Percentiles rank a stretch among this genome's conserved stretches.
These are phyloP conservation scores for Candida orba DNA, from an alignment of 805 yeast species.

Conservation along the genomic window DNA sequence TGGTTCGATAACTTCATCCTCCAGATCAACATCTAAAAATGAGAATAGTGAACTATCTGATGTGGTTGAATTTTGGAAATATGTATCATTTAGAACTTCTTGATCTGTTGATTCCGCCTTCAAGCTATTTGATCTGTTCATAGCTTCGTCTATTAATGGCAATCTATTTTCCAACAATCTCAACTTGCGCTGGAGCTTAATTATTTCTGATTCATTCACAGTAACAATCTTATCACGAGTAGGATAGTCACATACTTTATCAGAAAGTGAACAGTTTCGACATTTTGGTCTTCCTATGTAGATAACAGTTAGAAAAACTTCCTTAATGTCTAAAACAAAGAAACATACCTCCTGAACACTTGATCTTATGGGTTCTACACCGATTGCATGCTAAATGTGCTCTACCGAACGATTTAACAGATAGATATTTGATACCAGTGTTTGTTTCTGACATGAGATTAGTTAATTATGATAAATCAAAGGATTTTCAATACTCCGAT, in stretches of 20 bases:
- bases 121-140: neutral
- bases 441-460: too few relatives aligned
- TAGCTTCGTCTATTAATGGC: neutral
- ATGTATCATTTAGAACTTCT: slow-evolving; percentile 14
- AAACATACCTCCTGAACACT: slow-evolving; percentile 19
- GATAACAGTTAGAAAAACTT: neutral
- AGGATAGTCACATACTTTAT: slow-evolving; percentile 14
- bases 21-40: slow-evolving; percentile 19
- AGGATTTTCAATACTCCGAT: too few relatives aligned
- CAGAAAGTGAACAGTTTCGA: slow-evolving; percentile 15
- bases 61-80: slow-evolving; percentile 17
- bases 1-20: slow-evolving; percentile 12
- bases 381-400: slow-evolving; percentile 17
- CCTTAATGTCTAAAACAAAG: too few relatives aligned
- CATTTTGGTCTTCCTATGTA: slow-evolving; percentile 14
- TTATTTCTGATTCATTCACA: slow-evolving; percentile 17
- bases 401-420: slow-evolving; percentile 17
- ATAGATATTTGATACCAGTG: slow-evolving; percentile 9
- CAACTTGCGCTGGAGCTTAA: slow-evolving; percentile 12
- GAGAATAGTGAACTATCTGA: slow-evolving; percentile 21
- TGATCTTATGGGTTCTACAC: slow-evolving; percentile 19
- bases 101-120: slow-evolving; percentile 2
- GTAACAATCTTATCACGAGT: slow-evolving; percentile 18
- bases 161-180: slow-evolving; percentile 7
- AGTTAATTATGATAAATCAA: too few relatives aligned